These are phyloP conservation scores for Cyamopsis tetragonoloba DNA, from an alignment of 306 rosid species.

Conservation along the genomic window DNA sequence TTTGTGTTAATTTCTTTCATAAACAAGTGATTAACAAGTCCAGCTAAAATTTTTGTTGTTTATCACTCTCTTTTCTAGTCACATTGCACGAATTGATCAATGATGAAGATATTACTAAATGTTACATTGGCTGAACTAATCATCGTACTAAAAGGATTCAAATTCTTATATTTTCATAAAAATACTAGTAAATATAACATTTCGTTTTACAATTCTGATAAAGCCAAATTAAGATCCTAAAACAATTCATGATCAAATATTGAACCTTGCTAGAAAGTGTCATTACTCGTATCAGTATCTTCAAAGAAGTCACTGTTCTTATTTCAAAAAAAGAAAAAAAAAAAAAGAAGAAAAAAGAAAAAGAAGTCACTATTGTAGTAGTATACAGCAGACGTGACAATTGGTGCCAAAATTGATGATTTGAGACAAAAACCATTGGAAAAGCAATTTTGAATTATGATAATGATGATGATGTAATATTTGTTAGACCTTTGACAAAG, in stretches of 20 bases:
- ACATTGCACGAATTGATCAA: too few species aligned
- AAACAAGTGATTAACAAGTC: background rate
- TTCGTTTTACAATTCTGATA: background rate
- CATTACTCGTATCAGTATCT: background rate
- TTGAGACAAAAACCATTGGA: constrained; percentile 15
- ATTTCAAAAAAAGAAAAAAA: too few species aligned
- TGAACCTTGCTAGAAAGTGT: background rate
- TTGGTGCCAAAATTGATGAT: constrained; percentile 33
- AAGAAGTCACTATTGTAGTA: too few species aligned
- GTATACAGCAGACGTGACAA: constrained; percentile 15
- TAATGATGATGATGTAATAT: constrained; percentile 39
- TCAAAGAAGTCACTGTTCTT: constrained; percentile 12
- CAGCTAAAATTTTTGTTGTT: too few species aligned
- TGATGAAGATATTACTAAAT: too few species aligned
- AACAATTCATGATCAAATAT: constrained; percentile 9
- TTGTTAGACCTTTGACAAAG: constrained; percentile 32
- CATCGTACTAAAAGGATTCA: too few species aligned
- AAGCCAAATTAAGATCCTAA: constrained; percentile 18
- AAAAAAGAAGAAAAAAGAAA: too few species aligned
- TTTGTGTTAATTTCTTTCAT: constrained; percentile 8
- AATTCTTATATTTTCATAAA: background rate
- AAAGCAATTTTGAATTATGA: constrained; percentile 27
- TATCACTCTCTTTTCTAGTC: too few species aligned
- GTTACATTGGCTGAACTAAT: too few species aligned
- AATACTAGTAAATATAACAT: background rate